Evolutionary conservation across 2,329 filamentous ascomycete species (phyloP).

Genomic region (Alternaria brassicae): DNA sequence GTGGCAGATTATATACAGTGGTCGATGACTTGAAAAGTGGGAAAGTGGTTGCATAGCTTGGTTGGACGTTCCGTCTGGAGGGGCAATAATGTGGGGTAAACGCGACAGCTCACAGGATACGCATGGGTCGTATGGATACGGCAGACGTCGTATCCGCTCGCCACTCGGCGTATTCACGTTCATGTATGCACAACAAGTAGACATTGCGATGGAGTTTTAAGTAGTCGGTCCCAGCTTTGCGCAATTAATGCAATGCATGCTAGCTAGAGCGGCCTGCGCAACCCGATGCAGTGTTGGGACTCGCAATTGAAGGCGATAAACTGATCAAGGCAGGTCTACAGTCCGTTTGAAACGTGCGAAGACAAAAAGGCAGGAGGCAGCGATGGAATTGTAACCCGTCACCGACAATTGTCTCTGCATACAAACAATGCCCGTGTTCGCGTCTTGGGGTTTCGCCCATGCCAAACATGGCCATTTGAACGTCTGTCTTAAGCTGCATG

Average conservation of each 20-base stretch:
- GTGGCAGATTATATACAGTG: constrained; percentile 1
- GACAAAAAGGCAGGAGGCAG: not conserved
- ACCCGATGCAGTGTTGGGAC: not conserved
- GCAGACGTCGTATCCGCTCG: not conserved
- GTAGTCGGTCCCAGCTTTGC: not conserved
- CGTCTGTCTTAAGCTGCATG: not conserved
- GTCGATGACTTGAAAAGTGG: not conserved
- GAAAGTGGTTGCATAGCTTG: constrained; percentile 2
- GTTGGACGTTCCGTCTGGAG: constrained; percentile 1
- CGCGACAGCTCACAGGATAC: not conserved
- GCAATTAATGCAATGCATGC: not conserved
- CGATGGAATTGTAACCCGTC: not conserved
- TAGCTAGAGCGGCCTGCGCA: not conserved
- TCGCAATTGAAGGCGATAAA: not conserved
- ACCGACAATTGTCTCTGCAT: not conserved
- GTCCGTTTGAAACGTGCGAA: not conserved
- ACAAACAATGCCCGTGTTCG: not conserved
- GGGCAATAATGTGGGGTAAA: constrained; percentile 11
- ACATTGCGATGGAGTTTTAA: not conserved
- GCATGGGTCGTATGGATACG: not conserved
- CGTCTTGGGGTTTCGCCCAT: not conserved
- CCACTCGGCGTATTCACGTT: not conserved
- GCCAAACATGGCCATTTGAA: not conserved
- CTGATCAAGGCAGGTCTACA: not conserved
- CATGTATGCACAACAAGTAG: not conserved